Evolutionary conservation across 306 rosid species (phyloP).

Genomic region (Senna siamea): DNA sequence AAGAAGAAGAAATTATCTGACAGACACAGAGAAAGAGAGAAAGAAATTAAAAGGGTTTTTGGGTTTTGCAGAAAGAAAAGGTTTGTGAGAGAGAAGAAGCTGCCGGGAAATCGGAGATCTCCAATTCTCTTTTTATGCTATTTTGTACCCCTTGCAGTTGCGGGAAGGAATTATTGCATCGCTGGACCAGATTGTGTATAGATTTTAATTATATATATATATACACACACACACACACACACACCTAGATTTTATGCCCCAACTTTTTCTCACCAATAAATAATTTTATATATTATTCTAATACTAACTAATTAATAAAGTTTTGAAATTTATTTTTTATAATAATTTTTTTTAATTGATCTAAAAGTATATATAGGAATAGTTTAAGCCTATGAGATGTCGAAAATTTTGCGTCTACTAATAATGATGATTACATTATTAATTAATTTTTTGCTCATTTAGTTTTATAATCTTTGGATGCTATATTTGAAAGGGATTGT

Average conservation of each 20-base stretch:
- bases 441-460: conserved; percentile 31
- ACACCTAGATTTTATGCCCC: conserved; percentile 85
- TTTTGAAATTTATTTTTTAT: no score
- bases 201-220: conserved; percentile 68
- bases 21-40: conserved; percentile 16
- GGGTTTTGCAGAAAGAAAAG: conserved; percentile 41
- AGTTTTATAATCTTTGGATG: conserved; percentile 53
- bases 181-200: conserved; percentile 97
- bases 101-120: conserved; percentile 68
- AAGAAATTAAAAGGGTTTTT: not conserved
- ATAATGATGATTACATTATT: conserved; percentile 38
- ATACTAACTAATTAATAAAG: no score
- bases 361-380: no score
- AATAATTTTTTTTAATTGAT: no score
- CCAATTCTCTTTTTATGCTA: conserved; percentile 57
- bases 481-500: conserved; percentile 83
- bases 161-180: conserved; percentile 95
- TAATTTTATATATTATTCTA: conserved; percentile 42
- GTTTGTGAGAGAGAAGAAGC: conserved; percentile 24
- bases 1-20: not conserved
- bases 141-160: no score
- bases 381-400: no score
- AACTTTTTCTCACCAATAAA: conserved; percentile 39
- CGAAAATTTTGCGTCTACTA: not conserved
- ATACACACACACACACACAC: no score